Percentiles rank a stretch among this genome's conserved stretches.
These are phyloP conservation scores for Naganishia sp. DNA, from an alignment of 1,284 basidiomycete genomes.

Conservation along the genomic window DNA sequence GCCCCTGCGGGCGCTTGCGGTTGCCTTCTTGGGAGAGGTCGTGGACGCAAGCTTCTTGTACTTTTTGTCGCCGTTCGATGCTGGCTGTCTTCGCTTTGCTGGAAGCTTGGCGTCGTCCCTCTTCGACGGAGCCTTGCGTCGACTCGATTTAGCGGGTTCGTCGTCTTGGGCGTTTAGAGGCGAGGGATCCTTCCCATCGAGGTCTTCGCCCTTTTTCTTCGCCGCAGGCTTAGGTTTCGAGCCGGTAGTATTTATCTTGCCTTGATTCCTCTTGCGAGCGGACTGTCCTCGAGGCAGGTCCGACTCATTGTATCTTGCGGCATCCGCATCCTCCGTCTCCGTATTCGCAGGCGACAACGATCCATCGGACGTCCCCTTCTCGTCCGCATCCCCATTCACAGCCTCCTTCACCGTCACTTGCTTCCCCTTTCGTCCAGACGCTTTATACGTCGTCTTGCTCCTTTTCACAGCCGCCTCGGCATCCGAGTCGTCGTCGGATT, in stretches of 20 bases:
- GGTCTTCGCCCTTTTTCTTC: background rate
- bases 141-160: background rate
- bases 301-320: background rate
- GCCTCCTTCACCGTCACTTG: background rate
- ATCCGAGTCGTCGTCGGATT: constrained; percentile 5
- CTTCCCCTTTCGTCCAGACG: constrained; percentile 6
- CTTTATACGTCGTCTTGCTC: background rate
- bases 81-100: background rate
- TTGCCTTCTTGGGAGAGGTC: background rate
- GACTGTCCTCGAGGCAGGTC: background rate
- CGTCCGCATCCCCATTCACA: background rate
- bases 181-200: background rate
- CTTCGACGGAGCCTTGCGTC: background rate
- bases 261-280: background rate
- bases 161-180: background rate
- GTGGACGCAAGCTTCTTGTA: constrained; percentile 4
- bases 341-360: too few species aligned
- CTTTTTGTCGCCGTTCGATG: background rate
- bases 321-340: background rate
- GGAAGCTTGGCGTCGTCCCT: background rate
- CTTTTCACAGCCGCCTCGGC: background rate
- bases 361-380: background rate
- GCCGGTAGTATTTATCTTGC: too few species aligned
- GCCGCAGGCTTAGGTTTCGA: background rate
- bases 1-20: background rate